Conservation (phyloP, 2,329 filamentous ascomycete genomes). For the Colletotrichum neosansevieriae region DNA sequence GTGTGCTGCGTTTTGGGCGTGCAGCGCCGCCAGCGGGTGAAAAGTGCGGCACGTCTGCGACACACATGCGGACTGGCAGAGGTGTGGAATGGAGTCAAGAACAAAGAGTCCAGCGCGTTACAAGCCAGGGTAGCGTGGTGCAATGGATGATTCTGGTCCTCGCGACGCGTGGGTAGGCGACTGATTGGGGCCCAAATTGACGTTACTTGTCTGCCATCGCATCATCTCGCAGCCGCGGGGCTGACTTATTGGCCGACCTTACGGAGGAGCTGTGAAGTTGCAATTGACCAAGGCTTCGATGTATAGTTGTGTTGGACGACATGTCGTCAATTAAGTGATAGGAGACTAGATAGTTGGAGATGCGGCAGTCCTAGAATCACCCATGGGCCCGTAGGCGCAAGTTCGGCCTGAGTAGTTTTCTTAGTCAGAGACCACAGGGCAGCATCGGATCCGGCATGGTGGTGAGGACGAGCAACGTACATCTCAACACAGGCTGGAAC, state of each 20-base stretch:
- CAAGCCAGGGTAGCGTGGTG: neutral
- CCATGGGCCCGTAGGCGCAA: neutral
- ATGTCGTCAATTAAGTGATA: neutral
- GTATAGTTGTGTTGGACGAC: neutral
- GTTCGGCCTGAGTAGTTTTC: slow-evolving; percentile 4
- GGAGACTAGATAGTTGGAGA: neutral
- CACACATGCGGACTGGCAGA: slow-evolving; percentile 19
- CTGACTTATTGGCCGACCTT: slow-evolving; percentile 16
- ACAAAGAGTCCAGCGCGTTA: slow-evolving; percentile 7
- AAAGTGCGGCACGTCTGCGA: slow-evolving; percentile 35
- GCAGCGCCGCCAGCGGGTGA: slow-evolving; percentile 32
- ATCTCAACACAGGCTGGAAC: slow-evolving; percentile 36
- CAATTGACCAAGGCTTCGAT: neutral
- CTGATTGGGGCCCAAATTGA: slow-evolving; percentile 1
- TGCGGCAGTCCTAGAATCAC: neutral
- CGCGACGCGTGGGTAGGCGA: neutral
- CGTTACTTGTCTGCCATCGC: neutral
- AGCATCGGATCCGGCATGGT: slow-evolving; percentile 25
- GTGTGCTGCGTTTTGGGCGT: slow-evolving; percentile 19
- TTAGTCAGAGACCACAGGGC: slow-evolving; percentile 20
- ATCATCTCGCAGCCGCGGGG: slow-evolving; percentile 8
- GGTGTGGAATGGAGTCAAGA: slow-evolving; percentile 22
- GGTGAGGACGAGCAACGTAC: slow-evolving; percentile 15
- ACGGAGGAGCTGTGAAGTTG: neutral
- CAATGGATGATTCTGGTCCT: neutral